Base-by-base conservation (phyloP, 108 stramenopile species). In the Ochromonas danica region DNA sequence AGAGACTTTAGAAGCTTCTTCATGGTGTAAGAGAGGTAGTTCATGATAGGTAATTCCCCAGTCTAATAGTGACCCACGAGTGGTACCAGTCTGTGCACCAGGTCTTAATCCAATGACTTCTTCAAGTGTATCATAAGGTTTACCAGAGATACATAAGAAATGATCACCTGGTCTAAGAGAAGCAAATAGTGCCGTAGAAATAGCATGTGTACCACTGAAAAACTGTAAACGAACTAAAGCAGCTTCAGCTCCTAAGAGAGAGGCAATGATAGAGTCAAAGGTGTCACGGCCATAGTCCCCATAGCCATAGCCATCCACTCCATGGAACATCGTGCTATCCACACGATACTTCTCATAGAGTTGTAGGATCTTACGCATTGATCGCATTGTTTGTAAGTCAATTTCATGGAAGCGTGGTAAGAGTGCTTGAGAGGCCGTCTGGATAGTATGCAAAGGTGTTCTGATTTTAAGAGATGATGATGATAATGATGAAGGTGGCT, bases 141-240 rank as follows among this genome's bases (percentile, higher is more conserved):
- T 39, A 0, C 85, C 85, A 61, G 82, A 83, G 61, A 82, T 79
- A 2, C 82, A 82, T 30, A 85, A 43, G 82, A 85, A 65, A 22
- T 71, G 80, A 39, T 85, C 85, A 0, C 85, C 85, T 22, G 82
- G 82, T 42, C 85, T 57, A 2, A 85, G 62, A 6, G 43, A 83
- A 31, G 80, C 82, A 39, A 85, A 85, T 14, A 85, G 77, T 38
- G 83, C 80, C 80, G 78, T 81, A 0, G 85, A 41, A 62, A 85
- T 85, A 42, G 85, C 85, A 61, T 85, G 85, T 27, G 85, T 85
- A 39, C 85, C 85, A 78, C 85, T 85, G 80, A 85, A 85, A 78
- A 80, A 84, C 57, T 85, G 85, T 38, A 82, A 80, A 25, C 85
- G 71, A 25, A 83, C 84, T 36, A 85, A 30, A 14, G 85, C 85